Evolutionary conservation across 108 stramenopile genomes (phyloP).

Genomic region (Conticribra guillardii): DNA sequence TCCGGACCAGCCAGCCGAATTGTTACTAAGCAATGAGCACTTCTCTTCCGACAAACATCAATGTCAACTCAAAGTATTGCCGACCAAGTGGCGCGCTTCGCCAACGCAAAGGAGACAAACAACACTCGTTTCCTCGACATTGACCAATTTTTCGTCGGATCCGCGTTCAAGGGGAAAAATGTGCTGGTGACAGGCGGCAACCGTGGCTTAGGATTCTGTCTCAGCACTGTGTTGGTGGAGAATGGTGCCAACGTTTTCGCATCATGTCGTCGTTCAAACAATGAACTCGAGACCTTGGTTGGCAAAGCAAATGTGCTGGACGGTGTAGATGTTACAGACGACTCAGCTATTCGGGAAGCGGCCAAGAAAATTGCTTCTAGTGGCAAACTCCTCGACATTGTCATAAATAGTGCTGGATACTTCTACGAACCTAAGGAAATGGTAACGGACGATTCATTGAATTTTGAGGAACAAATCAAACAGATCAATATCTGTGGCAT

Average conservation of each 20-base stretch:
- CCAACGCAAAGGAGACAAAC: constrained; percentile 66
- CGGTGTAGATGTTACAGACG: constrained; percentile 87
- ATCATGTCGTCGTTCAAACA: too few relatives aligned
- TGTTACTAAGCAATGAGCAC: constrained; percentile 74
- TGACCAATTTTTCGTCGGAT: constrained; percentile 61
- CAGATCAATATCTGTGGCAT: constrained; percentile 90
- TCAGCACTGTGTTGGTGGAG: constrained; percentile 73
- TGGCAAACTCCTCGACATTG: constrained; percentile 75
- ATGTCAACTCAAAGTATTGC: too few relatives aligned
- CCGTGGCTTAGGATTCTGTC: constrained; percentile 83
- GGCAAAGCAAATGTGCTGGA: constrained; percentile 74
- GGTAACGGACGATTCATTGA: constrained; percentile 70
- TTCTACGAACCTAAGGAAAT: constrained; percentile 82
- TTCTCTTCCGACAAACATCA: too few relatives aligned
- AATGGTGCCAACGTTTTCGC: too few relatives aligned
- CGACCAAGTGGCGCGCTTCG: constrained; percentile 78
- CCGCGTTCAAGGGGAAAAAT: constrained; percentile 68
- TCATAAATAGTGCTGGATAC: constrained; percentile 91
- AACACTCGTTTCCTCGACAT: constrained; percentile 79
- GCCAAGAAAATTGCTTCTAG: constrained; percentile 63
- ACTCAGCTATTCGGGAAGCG: constrained; percentile 66
- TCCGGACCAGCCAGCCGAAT: constrained; percentile 6
- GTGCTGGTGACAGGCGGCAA: constrained; percentile 92
- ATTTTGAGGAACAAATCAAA: constrained; percentile 89
- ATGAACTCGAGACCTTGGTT: constrained; percentile 64